Percentiles rank a stretch among this genome's conserved stretches.
Conservation (phyloP, 2,329 filamentous ascomycete genomes). For the Cercospora sp. region DNA sequence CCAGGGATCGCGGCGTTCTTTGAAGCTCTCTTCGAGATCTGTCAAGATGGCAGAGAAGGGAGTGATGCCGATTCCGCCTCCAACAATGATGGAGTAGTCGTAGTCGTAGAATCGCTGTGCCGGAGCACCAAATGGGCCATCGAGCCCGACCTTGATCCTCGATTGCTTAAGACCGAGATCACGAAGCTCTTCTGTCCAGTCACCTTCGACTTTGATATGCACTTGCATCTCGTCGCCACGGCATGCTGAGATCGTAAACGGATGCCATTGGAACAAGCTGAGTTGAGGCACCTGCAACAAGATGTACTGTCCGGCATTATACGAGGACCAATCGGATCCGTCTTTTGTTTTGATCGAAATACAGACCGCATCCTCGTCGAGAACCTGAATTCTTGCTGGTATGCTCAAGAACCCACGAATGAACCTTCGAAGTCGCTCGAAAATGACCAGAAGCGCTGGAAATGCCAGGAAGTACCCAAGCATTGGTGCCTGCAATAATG, state of each 20-base stretch:
- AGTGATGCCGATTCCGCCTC: constrained; percentile 60
- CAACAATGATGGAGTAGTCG: constrained; percentile 57
- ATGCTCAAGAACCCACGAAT: constrained; percentile 52
- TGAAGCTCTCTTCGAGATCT: constrained; percentile 50
- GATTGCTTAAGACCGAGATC: constrained; percentile 43
- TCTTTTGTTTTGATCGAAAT: constrained; percentile 53
- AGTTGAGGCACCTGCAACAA: constrained; percentile 57
- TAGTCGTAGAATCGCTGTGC: constrained; percentile 62
- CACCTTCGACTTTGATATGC: constrained; percentile 61
- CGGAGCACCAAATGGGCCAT: constrained; percentile 60
- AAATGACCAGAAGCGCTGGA: constrained; percentile 53
- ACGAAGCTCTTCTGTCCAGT: constrained; percentile 56
- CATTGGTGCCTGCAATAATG: constrained; percentile 57
- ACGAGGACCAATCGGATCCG: constrained; percentile 54
- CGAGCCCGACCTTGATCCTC: constrained; percentile 55
- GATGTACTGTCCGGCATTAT: constrained; percentile 60
- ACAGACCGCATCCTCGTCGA: constrained; percentile 57
- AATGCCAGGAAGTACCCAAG: constrained; percentile 59
- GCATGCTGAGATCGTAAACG: constrained; percentile 60
- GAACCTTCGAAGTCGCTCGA: constrained; percentile 52
- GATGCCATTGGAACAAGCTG: constrained; percentile 60
- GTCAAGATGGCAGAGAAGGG: constrained; percentile 60
- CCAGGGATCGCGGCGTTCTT: constrained; percentile 31
- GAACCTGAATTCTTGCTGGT: constrained; percentile 50
- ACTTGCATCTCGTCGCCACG: constrained; percentile 55